Percentiles rank a stretch among this genome's conserved stretches.
These are phyloP conservation scores for Phytophthora tubulina DNA, from an alignment of 352 stramenopile species.

Conservation along the genomic window DNA sequence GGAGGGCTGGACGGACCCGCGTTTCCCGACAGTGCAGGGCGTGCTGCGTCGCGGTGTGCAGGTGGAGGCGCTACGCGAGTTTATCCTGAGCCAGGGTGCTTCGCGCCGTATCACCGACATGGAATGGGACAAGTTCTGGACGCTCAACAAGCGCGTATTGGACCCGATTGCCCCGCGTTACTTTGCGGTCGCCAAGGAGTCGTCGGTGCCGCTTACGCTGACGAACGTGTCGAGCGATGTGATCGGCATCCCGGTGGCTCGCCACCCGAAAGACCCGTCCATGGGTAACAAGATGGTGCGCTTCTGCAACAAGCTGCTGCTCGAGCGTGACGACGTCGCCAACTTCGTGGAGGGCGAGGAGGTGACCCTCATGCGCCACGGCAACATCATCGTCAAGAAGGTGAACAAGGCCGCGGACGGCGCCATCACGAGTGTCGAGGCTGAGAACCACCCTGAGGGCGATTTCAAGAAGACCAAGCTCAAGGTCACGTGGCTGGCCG, in stretches of 20 bases:
- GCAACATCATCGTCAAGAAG: slow-evolving; percentile 91
- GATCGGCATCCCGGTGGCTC: slow-evolving; percentile 68
- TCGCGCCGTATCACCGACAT: slow-evolving; percentile 98
- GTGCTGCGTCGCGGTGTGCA: slow-evolving; percentile 97
- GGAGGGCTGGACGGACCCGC: slow-evolving; percentile 97
- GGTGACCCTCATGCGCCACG: slow-evolving; percentile 98
- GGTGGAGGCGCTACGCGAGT: slow-evolving; percentile 95
- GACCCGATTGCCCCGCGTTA: slow-evolving; percentile 96
- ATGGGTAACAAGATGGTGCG: slow-evolving; percentile 91
- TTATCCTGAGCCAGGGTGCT: slow-evolving; percentile 98
- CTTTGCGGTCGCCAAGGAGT: slow-evolving; percentile 95
- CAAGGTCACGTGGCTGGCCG: slow-evolving; percentile 97
- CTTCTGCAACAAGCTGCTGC: slow-evolving; percentile 90
- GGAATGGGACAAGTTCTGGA: slow-evolving; percentile 99
- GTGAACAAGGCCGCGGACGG: slow-evolving; percentile 67
- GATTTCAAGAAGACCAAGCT: slow-evolving; percentile 97
- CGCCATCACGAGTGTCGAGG: slow-evolving; percentile 70
- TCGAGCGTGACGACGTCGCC: slow-evolving; percentile 96
- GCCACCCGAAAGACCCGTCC: slow-evolving; percentile 84
- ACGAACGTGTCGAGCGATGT: slow-evolving; percentile 75
- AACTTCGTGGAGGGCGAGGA: slow-evolving; percentile 96
- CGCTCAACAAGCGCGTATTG: slow-evolving; percentile 99
- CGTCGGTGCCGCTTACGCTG: slow-evolving; percentile 91
- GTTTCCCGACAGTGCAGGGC: slow-evolving; percentile 98
- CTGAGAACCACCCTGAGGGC: slow-evolving; percentile 78